Evolutionary conservation across 2,329 filamentous ascomycete genomes (phyloP).

Genomic region (Incumbomyces lentus): DNA sequence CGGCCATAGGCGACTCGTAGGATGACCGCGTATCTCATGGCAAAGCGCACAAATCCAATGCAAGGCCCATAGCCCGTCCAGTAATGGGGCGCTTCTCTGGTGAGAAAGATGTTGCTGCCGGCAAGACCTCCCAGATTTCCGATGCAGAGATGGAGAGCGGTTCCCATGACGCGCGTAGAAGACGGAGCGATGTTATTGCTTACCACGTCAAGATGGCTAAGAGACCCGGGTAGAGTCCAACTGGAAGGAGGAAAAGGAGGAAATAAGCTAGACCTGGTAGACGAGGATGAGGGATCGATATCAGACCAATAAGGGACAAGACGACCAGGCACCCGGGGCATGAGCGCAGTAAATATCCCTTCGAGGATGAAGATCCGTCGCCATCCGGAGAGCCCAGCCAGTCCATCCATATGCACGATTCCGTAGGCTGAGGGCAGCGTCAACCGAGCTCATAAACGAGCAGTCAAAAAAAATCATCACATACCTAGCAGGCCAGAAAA

Average conservation of each 20-base stretch:
- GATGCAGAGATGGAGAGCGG: slow-evolving; percentile 52
- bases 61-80: slow-evolving; percentile 28
- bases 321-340: neutral
- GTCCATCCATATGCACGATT: slow-evolving; percentile 42
- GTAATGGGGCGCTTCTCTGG: slow-evolving; percentile 27
- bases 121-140: slow-evolving; percentile 49
- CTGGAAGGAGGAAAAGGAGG: slow-evolving; percentile 37
- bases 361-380: slow-evolving; percentile 42
- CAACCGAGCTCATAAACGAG: slow-evolving; percentile 37
- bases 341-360: slow-evolving; percentile 34
- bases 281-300: slow-evolving; percentile 31
- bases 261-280: slow-evolving; percentile 35
- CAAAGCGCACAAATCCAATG: slow-evolving; percentile 26
- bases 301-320: slow-evolving; percentile 42
- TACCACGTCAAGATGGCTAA: slow-evolving; percentile 52
- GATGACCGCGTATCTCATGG: slow-evolving; percentile 24
- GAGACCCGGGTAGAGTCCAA: slow-evolving; percentile 54
- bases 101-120: slow-evolving; percentile 32
- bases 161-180: slow-evolving; percentile 58
- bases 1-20: slow-evolving; percentile 20
- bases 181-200: slow-evolving; percentile 62
- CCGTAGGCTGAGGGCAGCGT: slow-evolving; percentile 40
- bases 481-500: slow-evolving; percentile 40
- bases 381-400: slow-evolving; percentile 31
- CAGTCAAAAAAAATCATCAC: slow-evolving; percentile 25